Evolutionary conservation across 208 protist species (phyloP).

Genomic region (Trypanosoma brucei): DNA sequence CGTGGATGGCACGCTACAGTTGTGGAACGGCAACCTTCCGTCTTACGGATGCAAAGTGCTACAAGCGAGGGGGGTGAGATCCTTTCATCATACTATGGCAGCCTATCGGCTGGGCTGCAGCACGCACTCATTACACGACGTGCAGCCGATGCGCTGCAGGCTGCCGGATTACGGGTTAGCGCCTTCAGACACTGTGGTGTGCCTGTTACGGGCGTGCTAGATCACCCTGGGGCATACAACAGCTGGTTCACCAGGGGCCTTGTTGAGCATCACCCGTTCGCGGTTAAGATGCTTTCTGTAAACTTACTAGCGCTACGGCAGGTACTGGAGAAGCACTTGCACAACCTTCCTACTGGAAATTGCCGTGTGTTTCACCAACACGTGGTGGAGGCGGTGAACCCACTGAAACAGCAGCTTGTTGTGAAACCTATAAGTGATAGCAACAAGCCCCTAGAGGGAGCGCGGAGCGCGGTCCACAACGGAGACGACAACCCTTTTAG

Average conservation of each 20-base stretch:
- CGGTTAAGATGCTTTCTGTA: constrained; percentile 77
- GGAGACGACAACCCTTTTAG: not conserved
- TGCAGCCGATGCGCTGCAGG: constrained; percentile 63
- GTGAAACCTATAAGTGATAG: constrained; percentile 53
- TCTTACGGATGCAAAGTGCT: constrained; percentile 10
- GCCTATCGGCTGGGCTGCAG: constrained; percentile 59
- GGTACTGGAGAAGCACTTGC: constrained; percentile 55
- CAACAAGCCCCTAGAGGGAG: not conserved
- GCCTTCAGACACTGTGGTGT: constrained; percentile 48
- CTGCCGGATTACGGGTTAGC: constrained; percentile 54
- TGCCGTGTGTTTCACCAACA: constrained; percentile 77
- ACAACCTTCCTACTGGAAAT: constrained; percentile 40
- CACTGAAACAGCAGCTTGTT: constrained; percentile 67
- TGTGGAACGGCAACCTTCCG: constrained; percentile 44
- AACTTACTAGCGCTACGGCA: constrained; percentile 59
- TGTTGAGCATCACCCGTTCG: constrained; percentile 79
- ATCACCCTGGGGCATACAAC: constrained; percentile 86
- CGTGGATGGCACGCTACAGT: constrained; percentile 88
- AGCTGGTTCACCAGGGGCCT: constrained; percentile 74
- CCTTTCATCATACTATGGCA: not conserved
- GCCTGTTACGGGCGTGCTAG: constrained; percentile 67
- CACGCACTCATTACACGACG: constrained; percentile 76
- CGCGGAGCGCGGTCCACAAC: not conserved
- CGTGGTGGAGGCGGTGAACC: constrained; percentile 75
- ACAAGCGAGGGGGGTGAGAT: not conserved